Evolutionary conservation across 768 basidiomycete species (phyloP).

Genomic region (Lentinula edodes): DNA sequence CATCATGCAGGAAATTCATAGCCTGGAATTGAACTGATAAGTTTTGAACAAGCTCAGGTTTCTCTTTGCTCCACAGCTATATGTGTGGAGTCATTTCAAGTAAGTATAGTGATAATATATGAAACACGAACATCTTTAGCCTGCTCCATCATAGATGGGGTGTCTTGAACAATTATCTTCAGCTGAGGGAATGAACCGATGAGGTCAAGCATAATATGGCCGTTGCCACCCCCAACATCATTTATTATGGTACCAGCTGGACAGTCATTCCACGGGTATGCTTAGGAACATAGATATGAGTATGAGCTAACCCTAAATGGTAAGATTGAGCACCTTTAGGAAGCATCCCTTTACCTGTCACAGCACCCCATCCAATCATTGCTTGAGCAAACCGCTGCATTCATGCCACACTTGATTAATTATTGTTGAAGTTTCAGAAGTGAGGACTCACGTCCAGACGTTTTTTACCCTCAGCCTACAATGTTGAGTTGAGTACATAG

Average conservation of each 20-base stretch:
- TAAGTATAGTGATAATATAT: no score
- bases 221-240: conserved; percentile 36
- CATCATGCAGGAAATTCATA: conserved; percentile 32
- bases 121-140: conserved; percentile 13
- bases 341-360: conserved; percentile 21
- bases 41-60: conserved; percentile 28
- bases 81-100: background rate
- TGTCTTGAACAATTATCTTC: conserved; percentile 31
- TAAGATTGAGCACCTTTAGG: conserved; percentile 16
- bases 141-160: conserved; percentile 21
- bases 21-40: conserved; percentile 29
- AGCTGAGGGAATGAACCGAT: conserved; percentile 26
- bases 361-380: conserved; percentile 25
- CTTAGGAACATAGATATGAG: conserved; percentile 12
- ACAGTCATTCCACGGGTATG: conserved; percentile 28
- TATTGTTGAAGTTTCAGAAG: no score
- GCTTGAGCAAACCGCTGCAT: conserved; percentile 20
- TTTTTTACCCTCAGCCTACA: conserved; percentile 11
- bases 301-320: background rate
- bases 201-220: conserved; percentile 26
- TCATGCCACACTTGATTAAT: no score
- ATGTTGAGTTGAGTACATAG: background rate
- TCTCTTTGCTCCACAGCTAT: conserved; percentile 25
- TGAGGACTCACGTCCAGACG: conserved; percentile 1
- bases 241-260: conserved; percentile 24